phyloP scores from a whole-genome alignment of 306 rosid genomes.

The Sindora glabra region DNA sequence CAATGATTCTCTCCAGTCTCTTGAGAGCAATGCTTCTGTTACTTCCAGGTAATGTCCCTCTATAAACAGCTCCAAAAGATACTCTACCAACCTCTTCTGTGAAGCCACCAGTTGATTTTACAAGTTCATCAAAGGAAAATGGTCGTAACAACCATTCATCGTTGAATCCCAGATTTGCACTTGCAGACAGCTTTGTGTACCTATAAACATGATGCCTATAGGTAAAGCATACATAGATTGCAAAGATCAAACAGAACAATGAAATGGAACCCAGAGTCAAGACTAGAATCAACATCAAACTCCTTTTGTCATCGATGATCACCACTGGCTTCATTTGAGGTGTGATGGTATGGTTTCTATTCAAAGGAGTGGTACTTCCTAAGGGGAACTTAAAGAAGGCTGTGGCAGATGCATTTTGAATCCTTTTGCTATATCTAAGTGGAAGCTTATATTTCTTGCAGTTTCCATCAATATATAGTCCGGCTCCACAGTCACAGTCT shows the following conservation, averaged over 20 bases:
- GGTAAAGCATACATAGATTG: neutral
- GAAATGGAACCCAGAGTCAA: conserved; percentile 16
- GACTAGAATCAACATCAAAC: neutral
- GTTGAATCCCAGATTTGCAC: conserved; percentile 1
- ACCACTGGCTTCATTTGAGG: neutral
- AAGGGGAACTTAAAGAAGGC: conserved; percentile 7
- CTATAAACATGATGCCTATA: conserved; percentile 6
- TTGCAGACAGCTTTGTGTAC: conserved; percentile 2
- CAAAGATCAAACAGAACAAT: neutral
- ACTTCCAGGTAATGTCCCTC: conserved; percentile 2
- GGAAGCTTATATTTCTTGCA: conserved; percentile 22
- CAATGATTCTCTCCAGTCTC: conserved; percentile 11
- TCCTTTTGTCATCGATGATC: conserved; percentile 6
- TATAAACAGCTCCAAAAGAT: conserved; percentile 24
- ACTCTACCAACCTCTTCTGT: conserved; percentile 30
- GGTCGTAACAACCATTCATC: conserved; percentile 20
- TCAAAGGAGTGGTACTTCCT: neutral
- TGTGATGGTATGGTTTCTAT: neutral
- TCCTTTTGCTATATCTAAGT: neutral
- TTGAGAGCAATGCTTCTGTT: conserved; percentile 21
- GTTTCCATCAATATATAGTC: neutral
- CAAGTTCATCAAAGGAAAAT: conserved; percentile 28
- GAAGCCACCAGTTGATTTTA: conserved; percentile 10
- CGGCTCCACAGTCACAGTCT: conserved; percentile 32
- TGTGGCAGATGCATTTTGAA: neutral